Evolutionary conservation across 768 basidiomycete genomes (phyloP).

Genomic region (Tricholomella constricta): DNA sequence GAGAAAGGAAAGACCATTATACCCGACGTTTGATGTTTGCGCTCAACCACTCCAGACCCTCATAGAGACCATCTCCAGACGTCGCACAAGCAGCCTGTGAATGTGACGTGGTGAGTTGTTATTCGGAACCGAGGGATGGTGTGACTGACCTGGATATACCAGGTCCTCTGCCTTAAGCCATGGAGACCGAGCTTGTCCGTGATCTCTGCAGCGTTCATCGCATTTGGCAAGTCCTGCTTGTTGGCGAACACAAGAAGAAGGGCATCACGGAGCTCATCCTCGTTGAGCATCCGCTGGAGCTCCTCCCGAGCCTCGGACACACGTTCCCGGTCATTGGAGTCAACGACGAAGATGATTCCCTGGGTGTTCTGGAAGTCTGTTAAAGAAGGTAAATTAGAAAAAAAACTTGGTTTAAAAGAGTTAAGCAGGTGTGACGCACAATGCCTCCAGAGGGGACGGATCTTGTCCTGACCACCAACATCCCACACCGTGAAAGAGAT

Average conservation of each 20-base stretch:
- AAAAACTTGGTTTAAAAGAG: conserved; percentile 15
- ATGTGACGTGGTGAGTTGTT: conserved; percentile 16
- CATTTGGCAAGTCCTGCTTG: conserved; percentile 99
- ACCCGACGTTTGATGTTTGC: conserved; percentile 85
- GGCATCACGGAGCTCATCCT: conserved; percentile 98
- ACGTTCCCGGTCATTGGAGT: conserved; percentile 99
- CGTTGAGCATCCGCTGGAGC: conserved; percentile 98
- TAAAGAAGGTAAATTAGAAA: conserved; percentile 18
- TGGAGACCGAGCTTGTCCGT: conserved; percentile 99
- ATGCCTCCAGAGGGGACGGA: conserved; percentile 99
- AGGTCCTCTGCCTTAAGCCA: conserved; percentile 93
- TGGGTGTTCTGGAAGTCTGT: conserved; percentile 99
- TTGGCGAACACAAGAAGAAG: conserved; percentile 99
- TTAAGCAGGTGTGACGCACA: conserved; percentile 60
- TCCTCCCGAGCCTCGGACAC: conserved; percentile 98
- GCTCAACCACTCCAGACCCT: conserved; percentile 97
- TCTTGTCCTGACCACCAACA: conserved; percentile 99
- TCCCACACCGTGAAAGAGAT: conserved; percentile 99
- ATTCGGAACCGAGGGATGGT: conserved; percentile 9
- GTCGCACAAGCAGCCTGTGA: conserved; percentile 94
- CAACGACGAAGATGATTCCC: conserved; percentile 99
- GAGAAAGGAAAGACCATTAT: conserved; percentile 46
- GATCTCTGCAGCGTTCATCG: conserved; percentile 99
- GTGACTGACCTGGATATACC: conserved; percentile 89
- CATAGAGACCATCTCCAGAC: conserved; percentile 97